These are phyloP conservation scores for Pythium aristosporum DNA, from an alignment of 352 stramenopile species.

Conservation along the genomic window DNA sequence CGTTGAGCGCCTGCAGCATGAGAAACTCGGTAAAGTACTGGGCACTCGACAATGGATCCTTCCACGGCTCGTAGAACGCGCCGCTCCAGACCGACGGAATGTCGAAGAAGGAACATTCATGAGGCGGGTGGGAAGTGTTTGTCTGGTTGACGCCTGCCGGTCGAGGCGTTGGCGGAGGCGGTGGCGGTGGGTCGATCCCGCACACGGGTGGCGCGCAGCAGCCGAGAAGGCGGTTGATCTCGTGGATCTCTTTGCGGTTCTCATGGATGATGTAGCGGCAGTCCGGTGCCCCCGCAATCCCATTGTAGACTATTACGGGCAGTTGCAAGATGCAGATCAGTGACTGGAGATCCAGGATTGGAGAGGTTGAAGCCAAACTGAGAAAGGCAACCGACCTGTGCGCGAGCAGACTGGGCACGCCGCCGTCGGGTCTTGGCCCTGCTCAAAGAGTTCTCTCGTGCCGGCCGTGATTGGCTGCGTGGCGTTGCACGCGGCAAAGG, in stretches of 20 bases:
- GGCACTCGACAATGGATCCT: conserved; percentile 62
- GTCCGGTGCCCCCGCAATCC: conserved; percentile 62
- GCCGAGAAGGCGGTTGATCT: conserved; percentile 62
- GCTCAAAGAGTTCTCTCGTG: conserved; percentile 67
- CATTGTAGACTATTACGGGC: conserved; percentile 48
- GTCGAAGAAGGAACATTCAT: conserved; percentile 54
- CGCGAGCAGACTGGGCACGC: conserved; percentile 66
- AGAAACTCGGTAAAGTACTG: conserved; percentile 82
- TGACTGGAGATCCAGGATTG: not conserved
- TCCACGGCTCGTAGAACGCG: conserved; percentile 74
- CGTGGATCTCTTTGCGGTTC: conserved; percentile 45
- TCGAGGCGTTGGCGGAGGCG: not conserved
- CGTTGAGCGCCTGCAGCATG: conserved; percentile 73
- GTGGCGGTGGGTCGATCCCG: conserved; percentile 9
- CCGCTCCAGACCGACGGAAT: conserved; percentile 67
- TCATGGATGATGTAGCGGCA: conserved; percentile 58
- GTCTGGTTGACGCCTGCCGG: not conserved
- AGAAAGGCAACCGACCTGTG: conserved; percentile 29
- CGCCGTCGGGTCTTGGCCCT: conserved; percentile 66
- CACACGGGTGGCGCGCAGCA: conserved; percentile 63
- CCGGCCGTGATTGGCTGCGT: conserved; percentile 55
- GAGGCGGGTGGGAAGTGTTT: not conserved
- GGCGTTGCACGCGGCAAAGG: conserved; percentile 55
- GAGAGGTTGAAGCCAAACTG: not conserved
- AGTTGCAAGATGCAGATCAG: not conserved